These are phyloP conservation scores for Annulohypoxylon stygium DNA, from an alignment of 495 filamentous ascomycete genomes.

Conservation along the genomic window DNA sequence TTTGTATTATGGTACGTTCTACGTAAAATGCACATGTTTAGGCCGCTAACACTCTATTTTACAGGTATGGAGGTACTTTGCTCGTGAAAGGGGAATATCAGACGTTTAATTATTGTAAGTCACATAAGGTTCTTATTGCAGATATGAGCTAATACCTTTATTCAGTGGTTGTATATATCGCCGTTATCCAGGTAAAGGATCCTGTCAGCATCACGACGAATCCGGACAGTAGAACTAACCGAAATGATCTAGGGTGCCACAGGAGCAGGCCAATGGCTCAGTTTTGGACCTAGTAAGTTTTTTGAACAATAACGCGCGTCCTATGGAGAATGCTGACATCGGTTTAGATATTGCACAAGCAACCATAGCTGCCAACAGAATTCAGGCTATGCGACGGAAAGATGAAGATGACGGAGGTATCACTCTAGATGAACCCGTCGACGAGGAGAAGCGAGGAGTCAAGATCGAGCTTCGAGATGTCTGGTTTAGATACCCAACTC, in stretches of 20 bases:
- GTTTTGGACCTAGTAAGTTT: slow-evolving; percentile 62
- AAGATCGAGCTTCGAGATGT: slow-evolving; percentile 69
- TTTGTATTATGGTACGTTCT: slow-evolving; percentile 68
- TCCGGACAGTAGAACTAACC: slow-evolving; percentile 17
- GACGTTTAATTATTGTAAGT: slow-evolving; percentile 62
- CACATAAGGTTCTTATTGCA: background rate
- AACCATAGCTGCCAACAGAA: slow-evolving; percentile 67
- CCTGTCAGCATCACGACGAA: background rate
- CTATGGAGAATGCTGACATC: slow-evolving; percentile 4
- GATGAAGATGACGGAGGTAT: slow-evolving; percentile 47
- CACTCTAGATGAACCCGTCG: slow-evolving; percentile 47
- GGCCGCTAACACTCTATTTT: background rate
- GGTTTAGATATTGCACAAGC: slow-evolving; percentile 68
- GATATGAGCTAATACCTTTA: slow-evolving; percentile 22
- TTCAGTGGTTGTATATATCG: slow-evolving; percentile 62
- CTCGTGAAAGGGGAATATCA: slow-evolving; percentile 58
- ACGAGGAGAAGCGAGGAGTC: slow-evolving; percentile 62
- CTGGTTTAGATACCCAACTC: slow-evolving; percentile 70
- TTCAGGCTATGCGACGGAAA: slow-evolving; percentile 60
- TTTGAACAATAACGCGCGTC: background rate
- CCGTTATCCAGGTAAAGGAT: slow-evolving; percentile 58
- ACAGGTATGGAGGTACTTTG: slow-evolving; percentile 59
- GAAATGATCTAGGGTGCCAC: slow-evolving; percentile 53
- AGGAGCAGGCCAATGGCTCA: slow-evolving; percentile 61
- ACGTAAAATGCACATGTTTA: background rate